These are phyloP conservation scores for Solanum hybrid DNA, from an alignment of 305 asterid genomes.

Conservation along the genomic window DNA sequence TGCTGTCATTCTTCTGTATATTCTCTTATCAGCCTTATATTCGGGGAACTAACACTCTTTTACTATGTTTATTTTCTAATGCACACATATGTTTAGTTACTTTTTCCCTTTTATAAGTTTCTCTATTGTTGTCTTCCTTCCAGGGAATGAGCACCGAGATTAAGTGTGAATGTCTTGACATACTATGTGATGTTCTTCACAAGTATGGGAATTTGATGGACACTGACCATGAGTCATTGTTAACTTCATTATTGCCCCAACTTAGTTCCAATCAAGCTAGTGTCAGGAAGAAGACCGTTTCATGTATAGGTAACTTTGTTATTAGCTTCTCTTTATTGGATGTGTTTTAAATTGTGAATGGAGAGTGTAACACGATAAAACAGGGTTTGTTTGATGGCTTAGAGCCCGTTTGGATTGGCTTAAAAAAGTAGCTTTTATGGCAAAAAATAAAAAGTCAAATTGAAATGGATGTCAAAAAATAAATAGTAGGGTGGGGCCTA, in stretches of 20 bases:
- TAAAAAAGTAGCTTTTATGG: background rate
- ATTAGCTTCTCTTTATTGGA: background rate
- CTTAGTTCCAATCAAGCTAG: constrained; percentile 88
- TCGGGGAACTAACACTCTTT: background rate
- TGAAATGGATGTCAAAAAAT: background rate
- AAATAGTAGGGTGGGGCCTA: background rate
- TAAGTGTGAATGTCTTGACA: constrained; percentile 95
- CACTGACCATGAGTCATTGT: constrained; percentile 68
- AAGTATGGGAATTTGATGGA: constrained; percentile 86
- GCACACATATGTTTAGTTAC: background rate
- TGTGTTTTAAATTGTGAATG: background rate
- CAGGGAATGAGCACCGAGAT: constrained; percentile 88
- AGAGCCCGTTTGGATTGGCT: background rate
- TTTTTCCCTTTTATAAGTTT: background rate
- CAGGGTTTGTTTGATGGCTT: background rate
- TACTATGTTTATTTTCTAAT: background rate
- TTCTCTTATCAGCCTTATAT: background rate
- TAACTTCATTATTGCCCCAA: constrained; percentile 74
- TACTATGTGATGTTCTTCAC: constrained; percentile 91
- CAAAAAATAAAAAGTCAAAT: background rate
- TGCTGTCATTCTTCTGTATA: background rate
- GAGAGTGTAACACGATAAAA: constrained; percentile 2
- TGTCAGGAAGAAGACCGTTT: constrained; percentile 88
- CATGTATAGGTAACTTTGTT: constrained; percentile 77
- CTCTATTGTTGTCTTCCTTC: background rate